Evolutionary conservation across 2,329 filamentous ascomycete genomes (phyloP).

Genomic region (Drechmeria coniospora): DNA sequence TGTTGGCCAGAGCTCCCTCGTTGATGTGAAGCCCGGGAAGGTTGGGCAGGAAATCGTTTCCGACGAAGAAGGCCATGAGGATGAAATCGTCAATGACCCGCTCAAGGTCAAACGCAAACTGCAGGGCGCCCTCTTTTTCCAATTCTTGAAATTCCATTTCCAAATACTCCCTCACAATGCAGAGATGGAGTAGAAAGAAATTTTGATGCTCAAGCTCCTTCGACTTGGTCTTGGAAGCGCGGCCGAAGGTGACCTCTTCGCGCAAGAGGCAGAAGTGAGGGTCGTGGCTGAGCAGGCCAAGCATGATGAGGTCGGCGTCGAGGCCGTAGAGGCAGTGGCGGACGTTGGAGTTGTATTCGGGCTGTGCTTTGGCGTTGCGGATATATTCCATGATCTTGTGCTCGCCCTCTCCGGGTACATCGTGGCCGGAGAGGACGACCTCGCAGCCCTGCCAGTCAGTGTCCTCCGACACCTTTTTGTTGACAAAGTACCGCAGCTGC

Average conservation of each 20-base stretch:
- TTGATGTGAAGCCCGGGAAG: conserved; percentile 95
- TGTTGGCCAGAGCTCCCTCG: conserved; percentile 86
- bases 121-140: conserved; percentile 53
- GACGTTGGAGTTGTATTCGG: conserved; percentile 80
- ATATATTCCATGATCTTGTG: conserved; percentile 99
- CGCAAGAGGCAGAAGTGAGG: conserved; percentile 94
- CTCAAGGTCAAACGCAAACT: conserved; percentile 83
- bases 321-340: conserved; percentile 95
- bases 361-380: conserved; percentile 88
- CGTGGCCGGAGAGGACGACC: conserved; percentile 89
- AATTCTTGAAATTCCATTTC: conserved; percentile 95
- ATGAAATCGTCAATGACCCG: conserved; percentile 98
- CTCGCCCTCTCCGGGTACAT: conserved; percentile 94
- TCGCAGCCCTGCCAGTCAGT: conserved; percentile 95
- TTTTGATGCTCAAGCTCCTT: conserved; percentile 98
- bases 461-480: conserved; percentile 96
- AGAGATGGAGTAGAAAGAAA: conserved; percentile 93
- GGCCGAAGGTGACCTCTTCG: conserved; percentile 95
- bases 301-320: conserved; percentile 96
- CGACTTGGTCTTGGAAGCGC: conserved; percentile 72
- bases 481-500: conserved; percentile 96
- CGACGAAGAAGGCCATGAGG: conserved; percentile 97
- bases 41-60: conserved; percentile 97
- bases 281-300: conserved; percentile 91
- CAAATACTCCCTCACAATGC: conserved; percentile 92